Evolutionary conservation across 208 protist genomes (phyloP), one percentile per base, ranked within the genome.

Genomic region (Borovskyia barvae): DNA sequence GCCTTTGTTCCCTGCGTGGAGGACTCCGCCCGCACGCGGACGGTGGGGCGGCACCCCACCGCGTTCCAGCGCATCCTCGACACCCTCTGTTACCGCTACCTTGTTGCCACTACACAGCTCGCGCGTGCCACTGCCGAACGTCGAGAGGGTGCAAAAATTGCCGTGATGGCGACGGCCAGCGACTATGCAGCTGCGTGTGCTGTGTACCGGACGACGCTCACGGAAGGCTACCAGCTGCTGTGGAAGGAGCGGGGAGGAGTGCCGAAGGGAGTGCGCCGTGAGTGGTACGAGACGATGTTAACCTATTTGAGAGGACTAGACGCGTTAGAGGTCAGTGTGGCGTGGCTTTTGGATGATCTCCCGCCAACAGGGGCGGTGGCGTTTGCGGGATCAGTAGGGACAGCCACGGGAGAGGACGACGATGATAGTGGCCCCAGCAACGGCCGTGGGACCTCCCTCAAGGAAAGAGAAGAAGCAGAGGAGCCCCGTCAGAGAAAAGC

Each of bases 271-370:
- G 35, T 62, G 3, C 66, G 63, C 5, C 72, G 76, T 20, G 83
- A 90, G 61, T 90, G 83, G 83, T 55, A 75, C 12, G 76, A 85
- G 35, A 73, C 74, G n/a, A 64, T 72, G 14, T 53, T 78, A 51
- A 61, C 57, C 2, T 47, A 80, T 37, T 55, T 78, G 15, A 52
- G 56, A 20, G 49, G 48, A 3, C 24, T 68, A 17, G 20, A 55
- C 41, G 57, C 11, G 33, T n/a, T 62, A 1, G 43, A 35, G 12
- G 40, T 30, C 15, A 39, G 52, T 2, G 25, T 75, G 5, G 22
- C 32, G 12, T 75, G 69, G 69, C 36, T 75, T 17, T 17, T 64
- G 14, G 61, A 64, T 28, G 41, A 53, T 45, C 22, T 17, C 5
- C 15, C 7, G 19, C 33, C 15, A 22, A n/a, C 12, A 19, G 26